A percentile compares a stretch with the other conserved stretches of the same genome.
phyloP scores from a whole-genome alignment of 2,329 filamentous ascomycete genomes.

The Mycogone perniciosa region DNA sequence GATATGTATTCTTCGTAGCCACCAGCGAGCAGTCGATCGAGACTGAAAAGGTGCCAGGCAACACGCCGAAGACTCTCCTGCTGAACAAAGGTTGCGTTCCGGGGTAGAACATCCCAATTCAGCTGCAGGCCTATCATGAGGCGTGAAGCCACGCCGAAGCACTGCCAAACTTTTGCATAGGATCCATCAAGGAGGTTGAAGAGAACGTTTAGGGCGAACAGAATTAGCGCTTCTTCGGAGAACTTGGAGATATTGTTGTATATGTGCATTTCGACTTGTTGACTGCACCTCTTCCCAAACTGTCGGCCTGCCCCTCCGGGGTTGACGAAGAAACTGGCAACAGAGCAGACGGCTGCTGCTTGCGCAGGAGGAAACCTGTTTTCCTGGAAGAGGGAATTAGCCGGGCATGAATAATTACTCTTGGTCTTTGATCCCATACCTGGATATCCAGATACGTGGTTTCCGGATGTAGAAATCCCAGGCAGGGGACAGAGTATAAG shows the following conservation, averaged over 20 bases:
- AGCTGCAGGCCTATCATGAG: slow-evolving; percentile 33
- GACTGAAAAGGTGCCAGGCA: slow-evolving; percentile 33
- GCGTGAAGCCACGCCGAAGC: slow-evolving; percentile 30
- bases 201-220: slow-evolving; percentile 30
- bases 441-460: slow-evolving; percentile 31
- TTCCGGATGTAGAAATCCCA: slow-evolving; percentile 33
- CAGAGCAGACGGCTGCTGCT: slow-evolving; percentile 34
- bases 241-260: slow-evolving; percentile 35
- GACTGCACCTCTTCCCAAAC: slow-evolving; percentile 32
- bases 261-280: slow-evolving; percentile 34
- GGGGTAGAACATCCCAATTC: slow-evolving; percentile 32
- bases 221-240: slow-evolving; percentile 27
- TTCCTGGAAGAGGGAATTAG: slow-evolving; percentile 17
- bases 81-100: slow-evolving; percentile 26
- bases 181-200: slow-evolving; percentile 32
- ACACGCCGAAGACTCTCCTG: slow-evolving; percentile 32
- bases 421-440: slow-evolving; percentile 14
- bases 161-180: slow-evolving; percentile 36
- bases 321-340: slow-evolving; percentile 31
- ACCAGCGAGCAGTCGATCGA: slow-evolving; percentile 33
- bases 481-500: slow-evolving; percentile 33
- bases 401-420: too few relatives aligned
- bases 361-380: slow-evolving; percentile 29
- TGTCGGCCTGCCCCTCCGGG: slow-evolving; percentile 27
- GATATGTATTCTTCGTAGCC: slow-evolving; percentile 36